These are phyloP conservation scores for Cystofilobasidium capitatum DNA, from an alignment of 768 basidiomycete genomes.

Conservation along the genomic window DNA sequence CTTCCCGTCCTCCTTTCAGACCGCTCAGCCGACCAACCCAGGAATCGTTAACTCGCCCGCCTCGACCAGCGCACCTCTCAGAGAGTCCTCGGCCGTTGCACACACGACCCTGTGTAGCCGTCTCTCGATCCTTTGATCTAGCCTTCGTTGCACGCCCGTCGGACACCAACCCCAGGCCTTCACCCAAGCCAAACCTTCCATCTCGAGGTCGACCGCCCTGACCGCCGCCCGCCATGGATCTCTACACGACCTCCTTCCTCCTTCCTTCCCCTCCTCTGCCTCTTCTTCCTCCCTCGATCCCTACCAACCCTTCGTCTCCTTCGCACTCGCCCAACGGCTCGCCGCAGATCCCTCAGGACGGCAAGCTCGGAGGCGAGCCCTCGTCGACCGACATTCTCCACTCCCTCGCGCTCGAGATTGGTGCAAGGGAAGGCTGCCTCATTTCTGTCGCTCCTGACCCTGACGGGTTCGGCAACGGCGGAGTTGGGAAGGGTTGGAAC, in stretches of 20 bases:
- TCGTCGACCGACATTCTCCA: constrained; percentile 58
- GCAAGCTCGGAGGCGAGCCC: constrained; percentile 33
- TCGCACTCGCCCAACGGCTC: constrained; percentile 25
- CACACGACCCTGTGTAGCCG: too few relatives aligned
- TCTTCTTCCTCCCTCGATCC: constrained; percentile 16
- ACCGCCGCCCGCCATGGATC: constrained; percentile 60
- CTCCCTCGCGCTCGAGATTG: constrained; percentile 68
- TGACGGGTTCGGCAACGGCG: constrained; percentile 20
- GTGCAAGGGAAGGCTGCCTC: constrained; percentile 70
- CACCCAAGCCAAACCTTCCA: too few relatives aligned
- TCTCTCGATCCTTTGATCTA: too few relatives aligned
- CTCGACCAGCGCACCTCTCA: too few relatives aligned
- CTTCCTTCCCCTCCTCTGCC: constrained; percentile 30
- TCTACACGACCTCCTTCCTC: constrained; percentile 83
- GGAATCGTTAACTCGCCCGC: too few relatives aligned
- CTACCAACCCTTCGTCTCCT: constrained; percentile 25
- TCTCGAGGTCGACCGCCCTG: too few relatives aligned
- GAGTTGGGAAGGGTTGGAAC: constrained; percentile 47
- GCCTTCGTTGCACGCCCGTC: too few relatives aligned
- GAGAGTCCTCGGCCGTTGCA: too few relatives aligned
- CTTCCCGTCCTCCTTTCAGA: too few relatives aligned
- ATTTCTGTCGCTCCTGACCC: constrained; percentile 59
- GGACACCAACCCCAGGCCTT: too few relatives aligned
- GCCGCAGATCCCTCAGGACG: constrained; percentile 18
- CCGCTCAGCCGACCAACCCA: too few relatives aligned